Conservation (phyloP, 2,329 filamentous ascomycete species). For the Dichotomopilus funicola region DNA sequence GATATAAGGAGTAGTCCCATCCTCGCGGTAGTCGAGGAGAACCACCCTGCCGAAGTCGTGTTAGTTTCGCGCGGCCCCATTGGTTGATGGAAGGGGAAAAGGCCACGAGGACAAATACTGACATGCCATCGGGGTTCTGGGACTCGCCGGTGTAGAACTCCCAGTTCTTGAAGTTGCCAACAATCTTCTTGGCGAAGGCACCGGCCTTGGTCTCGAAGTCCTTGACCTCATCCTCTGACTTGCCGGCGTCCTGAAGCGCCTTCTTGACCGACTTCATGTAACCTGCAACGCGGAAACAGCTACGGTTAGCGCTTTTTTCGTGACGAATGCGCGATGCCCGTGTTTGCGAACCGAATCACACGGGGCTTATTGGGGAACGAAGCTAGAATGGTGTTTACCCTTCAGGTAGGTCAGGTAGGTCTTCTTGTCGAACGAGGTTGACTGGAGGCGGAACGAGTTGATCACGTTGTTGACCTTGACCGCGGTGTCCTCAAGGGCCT, state of each 20-base stretch:
- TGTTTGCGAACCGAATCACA: no score
- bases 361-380: no score
- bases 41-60: constrained; percentile 54
- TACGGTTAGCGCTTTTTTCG: constrained; percentile 3
- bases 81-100: not conserved
- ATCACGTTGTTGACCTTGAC: constrained; percentile 88
- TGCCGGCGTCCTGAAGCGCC: constrained; percentile 51
- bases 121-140: constrained; percentile 94
- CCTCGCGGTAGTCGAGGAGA: constrained; percentile 96
- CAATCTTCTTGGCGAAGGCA: constrained; percentile 71
- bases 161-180: constrained; percentile 89
- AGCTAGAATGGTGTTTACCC: constrained; percentile 41
- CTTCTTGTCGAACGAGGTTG: constrained; percentile 82
- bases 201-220: constrained; percentile 73
- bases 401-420: constrained; percentile 77
- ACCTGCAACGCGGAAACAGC: constrained; percentile 31
- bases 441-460: constrained; percentile 81
- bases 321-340: no score
- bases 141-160: constrained; percentile 90
- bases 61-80: not conserved
- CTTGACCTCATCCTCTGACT: constrained; percentile 60
- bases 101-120: constrained; percentile 30
- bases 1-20: constrained; percentile 84
- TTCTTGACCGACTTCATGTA: constrained; percentile 91
- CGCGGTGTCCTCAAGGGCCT: constrained; percentile 61